Evolutionary conservation across 306 rosid genomes (phyloP).

Genomic region (Hippophae rhamnoides): DNA sequence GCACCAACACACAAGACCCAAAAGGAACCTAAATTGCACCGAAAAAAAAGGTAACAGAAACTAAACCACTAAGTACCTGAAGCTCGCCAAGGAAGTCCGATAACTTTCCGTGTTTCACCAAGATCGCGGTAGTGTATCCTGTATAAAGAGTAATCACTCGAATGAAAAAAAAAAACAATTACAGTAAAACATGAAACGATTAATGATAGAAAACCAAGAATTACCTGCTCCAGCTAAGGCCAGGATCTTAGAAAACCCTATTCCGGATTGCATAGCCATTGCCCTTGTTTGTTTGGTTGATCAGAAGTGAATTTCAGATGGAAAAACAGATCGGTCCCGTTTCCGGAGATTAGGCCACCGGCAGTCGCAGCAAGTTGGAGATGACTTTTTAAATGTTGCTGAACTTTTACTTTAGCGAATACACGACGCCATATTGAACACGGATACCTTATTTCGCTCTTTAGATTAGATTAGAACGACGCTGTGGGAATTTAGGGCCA

Average conservation of each 20-base stretch:
- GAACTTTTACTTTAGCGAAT: too few relatives aligned
- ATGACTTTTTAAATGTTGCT: too few relatives aligned
- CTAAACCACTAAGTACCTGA: constrained; percentile 37
- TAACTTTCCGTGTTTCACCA: constrained; percentile 57
- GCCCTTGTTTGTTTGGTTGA: constrained; percentile 15
- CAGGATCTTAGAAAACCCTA: constrained; percentile 52
- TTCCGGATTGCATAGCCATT: constrained; percentile 73
- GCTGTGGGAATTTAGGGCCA: too few relatives aligned
- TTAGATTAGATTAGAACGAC: too few relatives aligned
- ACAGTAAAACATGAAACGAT: background rate
- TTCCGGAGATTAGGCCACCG: too few relatives aligned
- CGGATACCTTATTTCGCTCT: too few relatives aligned
- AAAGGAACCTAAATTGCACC: constrained; percentile 12
- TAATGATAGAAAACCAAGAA: background rate
- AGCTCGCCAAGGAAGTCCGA: constrained; percentile 69
- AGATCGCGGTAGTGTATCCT: constrained; percentile 76
- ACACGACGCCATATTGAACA: too few relatives aligned
- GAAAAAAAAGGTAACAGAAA: background rate
- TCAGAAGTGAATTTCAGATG: constrained; percentile 4
- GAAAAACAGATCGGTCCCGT: too few relatives aligned
- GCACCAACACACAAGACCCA: background rate
- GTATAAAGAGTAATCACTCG: constrained; percentile 12
- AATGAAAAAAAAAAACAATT: constrained; percentile 4
- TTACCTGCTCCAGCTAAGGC: constrained; percentile 67
- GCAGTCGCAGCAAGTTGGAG: too few relatives aligned